Evolutionary conservation across 1,284 basidiomycete species (phyloP).

Genomic region (Naganishia liquefaciens): DNA sequence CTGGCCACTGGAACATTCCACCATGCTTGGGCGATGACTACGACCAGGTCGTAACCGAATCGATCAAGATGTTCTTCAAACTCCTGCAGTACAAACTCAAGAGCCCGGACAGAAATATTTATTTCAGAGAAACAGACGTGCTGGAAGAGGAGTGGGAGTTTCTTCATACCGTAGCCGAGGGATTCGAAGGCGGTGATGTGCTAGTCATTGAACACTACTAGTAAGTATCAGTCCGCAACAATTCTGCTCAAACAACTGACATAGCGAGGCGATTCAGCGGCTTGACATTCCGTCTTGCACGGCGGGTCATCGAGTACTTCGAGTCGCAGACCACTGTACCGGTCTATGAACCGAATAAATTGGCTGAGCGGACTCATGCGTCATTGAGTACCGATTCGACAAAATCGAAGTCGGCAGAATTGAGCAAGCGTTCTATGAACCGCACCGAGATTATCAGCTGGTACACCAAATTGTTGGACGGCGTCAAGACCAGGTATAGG

Average conservation of each 20-base stretch:
- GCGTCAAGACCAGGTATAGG: slow-evolving; percentile 85
- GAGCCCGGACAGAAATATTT: slow-evolving; percentile 84
- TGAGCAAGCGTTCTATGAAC: slow-evolving; percentile 60
- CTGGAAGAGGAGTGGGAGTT: slow-evolving; percentile 96
- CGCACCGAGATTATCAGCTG: slow-evolving; percentile 80
- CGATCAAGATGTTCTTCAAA: slow-evolving; percentile 87
- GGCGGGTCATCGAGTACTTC: slow-evolving; percentile 85
- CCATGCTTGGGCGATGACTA: slow-evolving; percentile 86
- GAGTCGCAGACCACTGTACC: slow-evolving; percentile 88
- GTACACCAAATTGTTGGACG: slow-evolving; percentile 92
- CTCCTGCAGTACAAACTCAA: slow-evolving; percentile 95
- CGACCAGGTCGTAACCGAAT: slow-evolving; percentile 83
- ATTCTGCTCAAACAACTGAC: neutral
- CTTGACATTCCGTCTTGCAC: slow-evolving; percentile 73
- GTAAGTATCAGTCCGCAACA: slow-evolving; percentile 56
- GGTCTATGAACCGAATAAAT: slow-evolving; percentile 39
- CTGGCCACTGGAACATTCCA: slow-evolving; percentile 84
- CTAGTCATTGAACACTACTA: slow-evolving; percentile 93
- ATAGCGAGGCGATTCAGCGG: slow-evolving; percentile 60
- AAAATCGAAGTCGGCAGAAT: slow-evolving; percentile 6
- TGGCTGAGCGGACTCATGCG: neutral
- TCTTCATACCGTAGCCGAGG: slow-evolving; percentile 88
- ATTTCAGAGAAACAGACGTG: slow-evolving; percentile 97
- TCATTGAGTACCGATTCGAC: neutral
- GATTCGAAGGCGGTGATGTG: slow-evolving; percentile 82